Evolutionary conservation across 2,329 filamentous ascomycete species (phyloP), one percentile per base, ranked within the genome.

Genomic region (Colletotrichum siamense): DNA sequence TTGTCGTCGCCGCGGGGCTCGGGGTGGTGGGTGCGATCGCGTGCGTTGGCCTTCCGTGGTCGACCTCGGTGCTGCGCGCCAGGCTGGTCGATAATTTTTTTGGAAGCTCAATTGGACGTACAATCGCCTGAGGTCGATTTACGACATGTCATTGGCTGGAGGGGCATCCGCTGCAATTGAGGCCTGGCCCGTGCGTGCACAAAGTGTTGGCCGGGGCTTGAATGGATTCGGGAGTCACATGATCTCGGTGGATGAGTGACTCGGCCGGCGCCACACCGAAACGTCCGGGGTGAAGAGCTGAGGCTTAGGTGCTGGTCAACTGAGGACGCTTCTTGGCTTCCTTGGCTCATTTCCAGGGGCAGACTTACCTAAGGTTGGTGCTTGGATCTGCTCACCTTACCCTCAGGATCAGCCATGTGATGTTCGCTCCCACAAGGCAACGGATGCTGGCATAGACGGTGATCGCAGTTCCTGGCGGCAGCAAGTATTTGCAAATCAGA

Each of bases 71-170:
- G 28, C 73, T 71, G 70, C 74, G 74, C 74, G 73, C 73, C 73
- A 76, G 44, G 69, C 69, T 73, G 32, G 73, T 69, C 73, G 69
- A 78, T 77, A 79, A 78, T 71, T 79, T 72, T 76, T 79, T 75
- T 79, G 78, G 67, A 62, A 76, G 69, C 69, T 65, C 69, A 68
- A 73, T 73, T 64, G 62, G 78, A 77, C 24, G 44, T 34, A 22
- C 64, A 64, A 64, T 71, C 49, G 30, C 72, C 67, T 75, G 52
- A 39, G 74, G 49, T 30, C 13, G 61, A 71, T 34, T 63, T 18
- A 52, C 36, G n/a, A 36, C 28, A 75, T 34, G 32, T 77, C 34
- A 76, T 74, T 76, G 74, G 74, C 26, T 28, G 61, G 32, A 28
- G n/a, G 5, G 18, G 13, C 8, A 36, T 26, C 18, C 64, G 18